These are phyloP conservation scores for Porodaedalea pini DNA, from an alignment of 1,284 basidiomycete species.

Conservation along the genomic window DNA sequence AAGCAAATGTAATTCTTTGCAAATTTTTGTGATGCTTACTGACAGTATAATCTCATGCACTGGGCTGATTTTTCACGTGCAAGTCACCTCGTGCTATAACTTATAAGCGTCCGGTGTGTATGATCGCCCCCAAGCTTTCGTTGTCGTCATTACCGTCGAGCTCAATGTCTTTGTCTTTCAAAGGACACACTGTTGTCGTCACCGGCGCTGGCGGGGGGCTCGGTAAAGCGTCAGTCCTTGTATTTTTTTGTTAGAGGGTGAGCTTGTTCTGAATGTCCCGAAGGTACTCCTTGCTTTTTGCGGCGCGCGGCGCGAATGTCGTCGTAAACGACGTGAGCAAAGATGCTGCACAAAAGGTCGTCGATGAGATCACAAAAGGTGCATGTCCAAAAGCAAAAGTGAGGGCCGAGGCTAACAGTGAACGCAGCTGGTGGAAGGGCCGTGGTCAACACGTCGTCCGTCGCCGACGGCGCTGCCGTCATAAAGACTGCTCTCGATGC, in stretches of 20 bases:
- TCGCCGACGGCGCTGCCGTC: constrained; percentile 84
- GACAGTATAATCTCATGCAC: too few relatives aligned
- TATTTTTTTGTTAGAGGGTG: background rate
- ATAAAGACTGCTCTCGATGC: constrained; percentile 85
- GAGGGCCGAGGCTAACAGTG: constrained; percentile 24
- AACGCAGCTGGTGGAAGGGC: constrained; percentile 92
- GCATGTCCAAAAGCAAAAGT: constrained; percentile 27
- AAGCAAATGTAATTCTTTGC: too few relatives aligned
- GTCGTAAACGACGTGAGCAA: constrained; percentile 94
- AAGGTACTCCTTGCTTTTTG: constrained; percentile 90
- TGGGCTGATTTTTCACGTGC: too few relatives aligned
- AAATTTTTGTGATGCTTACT: too few relatives aligned
- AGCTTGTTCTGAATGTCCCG: background rate
- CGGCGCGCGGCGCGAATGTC: constrained; percentile 87
- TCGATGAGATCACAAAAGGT: constrained; percentile 87
- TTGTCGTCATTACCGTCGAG: background rate
- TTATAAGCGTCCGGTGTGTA: background rate
- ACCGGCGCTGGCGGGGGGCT: constrained; percentile 97
- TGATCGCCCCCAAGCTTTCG: background rate
- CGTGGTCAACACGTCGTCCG: constrained; percentile 84
- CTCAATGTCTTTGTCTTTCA: constrained; percentile 59
- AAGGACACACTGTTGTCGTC: constrained; percentile 89
- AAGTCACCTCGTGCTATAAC: background rate
- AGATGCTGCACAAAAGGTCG: constrained; percentile 88
- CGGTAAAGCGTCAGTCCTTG: constrained; percentile 73